Percentiles rank a stretch among this genome's conserved stretches.
Evolutionary conservation across 2,329 filamentous ascomycete species (phyloP).

Genomic region (Fusarium pilosicola): DNA sequence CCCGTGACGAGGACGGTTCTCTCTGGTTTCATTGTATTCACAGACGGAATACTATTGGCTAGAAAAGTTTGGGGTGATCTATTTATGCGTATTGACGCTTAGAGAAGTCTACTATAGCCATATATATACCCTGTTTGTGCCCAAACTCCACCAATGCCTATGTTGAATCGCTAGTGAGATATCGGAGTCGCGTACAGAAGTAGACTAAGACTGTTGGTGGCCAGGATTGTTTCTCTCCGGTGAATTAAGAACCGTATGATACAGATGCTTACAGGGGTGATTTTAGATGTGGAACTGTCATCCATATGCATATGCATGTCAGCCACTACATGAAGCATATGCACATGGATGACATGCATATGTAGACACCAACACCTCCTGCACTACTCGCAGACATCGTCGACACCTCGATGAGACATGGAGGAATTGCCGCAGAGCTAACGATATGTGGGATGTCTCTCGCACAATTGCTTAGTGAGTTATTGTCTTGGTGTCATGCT

Average conservation of each 20-base stretch:
- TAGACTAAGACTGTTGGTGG: not conserved
- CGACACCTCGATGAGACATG: not conserved
- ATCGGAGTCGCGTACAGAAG: not conserved
- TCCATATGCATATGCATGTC: not conserved
- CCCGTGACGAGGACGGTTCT: not conserved
- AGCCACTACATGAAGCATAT: not conserved
- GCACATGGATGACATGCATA: not conserved
- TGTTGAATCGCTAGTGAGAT: not conserved
- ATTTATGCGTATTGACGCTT: not conserved
- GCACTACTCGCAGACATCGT: not conserved
- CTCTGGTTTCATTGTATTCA: not conserved
- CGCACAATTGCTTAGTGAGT: not conserved
- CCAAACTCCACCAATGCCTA: not conserved
- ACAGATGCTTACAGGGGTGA: not conserved
- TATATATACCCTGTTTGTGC: not conserved
- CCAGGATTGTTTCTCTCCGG: not conserved
- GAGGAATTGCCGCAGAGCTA: not conserved
- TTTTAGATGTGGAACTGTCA: not conserved
- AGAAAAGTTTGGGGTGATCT: not conserved
- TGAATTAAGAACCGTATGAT: not conserved
- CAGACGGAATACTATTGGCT: not conserved
- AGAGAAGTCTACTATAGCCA: not conserved
- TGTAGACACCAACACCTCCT: not conserved
- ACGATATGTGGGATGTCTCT: not conserved
- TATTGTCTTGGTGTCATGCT: not conserved